These are phyloP conservation scores for Yamadazyma aaseri DNA, from an alignment of 1,139 yeast genomes.

Conservation along the genomic window DNA sequence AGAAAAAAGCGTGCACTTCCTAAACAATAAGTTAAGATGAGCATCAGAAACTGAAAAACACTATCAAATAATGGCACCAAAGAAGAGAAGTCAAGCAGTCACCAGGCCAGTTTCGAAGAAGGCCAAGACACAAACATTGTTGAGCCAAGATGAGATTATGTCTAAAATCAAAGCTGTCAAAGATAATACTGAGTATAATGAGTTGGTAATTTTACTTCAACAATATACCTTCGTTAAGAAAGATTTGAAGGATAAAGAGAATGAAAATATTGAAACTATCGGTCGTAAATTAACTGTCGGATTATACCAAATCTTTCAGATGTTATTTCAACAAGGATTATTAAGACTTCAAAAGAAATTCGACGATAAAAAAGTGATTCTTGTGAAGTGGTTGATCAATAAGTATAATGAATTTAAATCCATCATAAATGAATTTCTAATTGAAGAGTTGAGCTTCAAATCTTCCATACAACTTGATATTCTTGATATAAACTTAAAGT, in stretches of 20 bases:
- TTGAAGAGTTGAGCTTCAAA: conserved; percentile 28
- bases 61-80: conserved; percentile 14
- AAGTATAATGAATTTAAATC: conserved; percentile 58
- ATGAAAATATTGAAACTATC: conserved; percentile 26
- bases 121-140: conserved; percentile 5
- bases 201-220: conserved; percentile 44
- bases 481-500: conserved; percentile 60
- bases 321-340: conserved; percentile 49
- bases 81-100: conserved; percentile 6
- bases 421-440: conserved; percentile 41
- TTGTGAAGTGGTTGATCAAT: conserved; percentile 62
- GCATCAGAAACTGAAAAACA: conserved; percentile 2
- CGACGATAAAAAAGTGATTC: conserved; percentile 46
- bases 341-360: conserved; percentile 37
- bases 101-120: conserved; percentile 8
- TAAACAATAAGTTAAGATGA: conserved; percentile 7
- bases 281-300: conserved; percentile 54
- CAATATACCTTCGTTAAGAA: conserved; percentile 31
- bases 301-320: conserved; percentile 57
- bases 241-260: conserved; percentile 18
- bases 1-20: conserved; percentile 8
- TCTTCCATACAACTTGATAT: conserved; percentile 58
- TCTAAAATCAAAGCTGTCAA: conserved; percentile 30
- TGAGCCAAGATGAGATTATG: conserved; percentile 31
- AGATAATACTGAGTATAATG: conserved; percentile 44